phyloP scores from a whole-genome alignment of 2,329 filamentous ascomycete species.

The Colletotrichum viniferum region DNA sequence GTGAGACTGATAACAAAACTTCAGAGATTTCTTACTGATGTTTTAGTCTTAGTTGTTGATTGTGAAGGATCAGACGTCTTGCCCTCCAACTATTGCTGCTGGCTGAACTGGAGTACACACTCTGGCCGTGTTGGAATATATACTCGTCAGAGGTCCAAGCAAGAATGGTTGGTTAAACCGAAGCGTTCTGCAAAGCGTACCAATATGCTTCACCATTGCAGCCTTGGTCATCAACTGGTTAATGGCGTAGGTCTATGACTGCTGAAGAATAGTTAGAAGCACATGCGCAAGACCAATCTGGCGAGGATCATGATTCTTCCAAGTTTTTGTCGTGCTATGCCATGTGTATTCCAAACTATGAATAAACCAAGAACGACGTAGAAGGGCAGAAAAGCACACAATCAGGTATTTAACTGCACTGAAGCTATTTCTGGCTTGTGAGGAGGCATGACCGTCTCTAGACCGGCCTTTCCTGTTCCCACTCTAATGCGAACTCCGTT shows the following conservation, averaged over 20 bases:
- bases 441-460: neutral
- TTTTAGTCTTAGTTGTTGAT: neutral
- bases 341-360: rapidly evolving
- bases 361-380: neutral
- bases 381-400: rapidly evolving
- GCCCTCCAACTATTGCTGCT: neutral
- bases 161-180: neutral
- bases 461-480: no score
- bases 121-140: neutral
- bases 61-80: neutral
- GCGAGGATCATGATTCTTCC: rapidly evolving
- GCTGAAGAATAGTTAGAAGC: rapidly evolving
- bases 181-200: no score
- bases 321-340: rapidly evolving
- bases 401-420: rapidly evolving
- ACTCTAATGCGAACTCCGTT: no score
- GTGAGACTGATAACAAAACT: rapidly evolving
- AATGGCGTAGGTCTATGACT: neutral
- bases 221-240: no score
- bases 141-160: rapidly evolving
- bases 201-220: no score
- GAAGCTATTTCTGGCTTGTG: rapidly evolving
- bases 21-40: rapidly evolving
- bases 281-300: rapidly evolving
- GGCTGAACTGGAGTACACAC: rapidly evolving